Evolutionary conservation across 139 green algal genomes (phyloP).

Genomic region (Yamagishiella unicocca): DNA sequence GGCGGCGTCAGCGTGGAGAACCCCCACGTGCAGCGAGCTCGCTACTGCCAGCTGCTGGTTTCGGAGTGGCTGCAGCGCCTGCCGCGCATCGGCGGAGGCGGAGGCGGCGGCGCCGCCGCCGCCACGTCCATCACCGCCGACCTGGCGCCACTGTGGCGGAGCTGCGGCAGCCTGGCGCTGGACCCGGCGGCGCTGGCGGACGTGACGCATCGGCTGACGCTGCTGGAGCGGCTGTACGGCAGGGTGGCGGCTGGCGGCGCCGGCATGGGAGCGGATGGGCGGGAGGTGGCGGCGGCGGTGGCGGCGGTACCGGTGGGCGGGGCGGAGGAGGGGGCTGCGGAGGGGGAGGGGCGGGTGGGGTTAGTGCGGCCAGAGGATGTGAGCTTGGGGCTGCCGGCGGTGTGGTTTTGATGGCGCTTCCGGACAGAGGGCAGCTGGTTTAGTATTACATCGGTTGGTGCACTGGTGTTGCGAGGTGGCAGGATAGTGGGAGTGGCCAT

Average conservation of each 20-base stretch:
- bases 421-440: too few species aligned
- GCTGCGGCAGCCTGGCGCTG: conserved; percentile 81
- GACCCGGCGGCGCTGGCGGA: conserved; percentile 66
- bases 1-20: conserved; percentile 88
- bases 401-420: conserved; percentile 47
- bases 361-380: conserved; percentile 43
- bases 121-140: conserved; percentile 79
- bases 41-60: conserved; percentile 88
- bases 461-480: too few species aligned
- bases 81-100: conserved; percentile 43
- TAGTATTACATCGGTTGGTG: too few species aligned
- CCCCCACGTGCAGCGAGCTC: conserved; percentile 87
- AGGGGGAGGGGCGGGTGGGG: not conserved
- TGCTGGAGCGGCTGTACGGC: conserved; percentile 46
- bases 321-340: not conserved
- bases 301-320: not conserved
- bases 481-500: too few species aligned
- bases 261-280: not conserved
- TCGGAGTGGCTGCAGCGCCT: conserved; percentile 49
- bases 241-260: conserved; percentile 3
- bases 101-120: conserved; percentile 10
- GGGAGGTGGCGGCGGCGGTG: conserved; percentile 27
- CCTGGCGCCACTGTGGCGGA: conserved; percentile 79
- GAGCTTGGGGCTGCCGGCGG: conserved; percentile 4
- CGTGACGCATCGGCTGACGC: conserved; percentile 15